phyloP scores from a whole-genome alignment of 441 rosid genomes.

The Pelargonium citronellum region DNA sequence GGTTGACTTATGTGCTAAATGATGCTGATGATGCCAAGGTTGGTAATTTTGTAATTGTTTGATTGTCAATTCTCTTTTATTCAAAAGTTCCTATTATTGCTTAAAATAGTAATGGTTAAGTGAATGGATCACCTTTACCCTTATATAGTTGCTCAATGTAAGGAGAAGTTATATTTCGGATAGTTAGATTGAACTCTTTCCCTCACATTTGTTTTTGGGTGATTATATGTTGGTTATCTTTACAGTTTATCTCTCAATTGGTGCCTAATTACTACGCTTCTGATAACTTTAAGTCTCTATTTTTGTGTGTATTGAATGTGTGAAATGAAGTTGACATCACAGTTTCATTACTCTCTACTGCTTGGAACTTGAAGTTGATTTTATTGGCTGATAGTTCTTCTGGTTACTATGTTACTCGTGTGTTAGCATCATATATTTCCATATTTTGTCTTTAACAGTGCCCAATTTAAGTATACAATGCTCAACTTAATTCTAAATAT shows the following conservation, averaged over 20 bases:
- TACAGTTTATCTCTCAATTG: not conserved
- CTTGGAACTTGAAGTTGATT: not conserved
- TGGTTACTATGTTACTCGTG: not conserved
- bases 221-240: not conserved
- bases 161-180: not conserved
- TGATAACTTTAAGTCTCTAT: not conserved
- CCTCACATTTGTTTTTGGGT: not conserved
- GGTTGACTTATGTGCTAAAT: slow-evolving; percentile 82
- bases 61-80: slow-evolving; percentile 1
- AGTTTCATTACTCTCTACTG: not conserved
- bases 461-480: not conserved
- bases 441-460: not conserved
- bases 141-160: not conserved
- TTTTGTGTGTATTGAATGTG: not conserved
- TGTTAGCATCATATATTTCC: not conserved
- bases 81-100: not conserved
- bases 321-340: not conserved
- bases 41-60: slow-evolving; percentile 9
- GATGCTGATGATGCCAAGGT: slow-evolving; percentile 83
- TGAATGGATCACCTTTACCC: not conserved
- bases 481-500: not conserved
- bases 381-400: not conserved
- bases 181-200: not conserved
- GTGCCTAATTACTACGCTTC: not conserved
- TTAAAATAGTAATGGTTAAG: not conserved